Evolutionary conservation across 164 flowering plant species (phyloP).

Genomic region (Umbellularia californica): DNA sequence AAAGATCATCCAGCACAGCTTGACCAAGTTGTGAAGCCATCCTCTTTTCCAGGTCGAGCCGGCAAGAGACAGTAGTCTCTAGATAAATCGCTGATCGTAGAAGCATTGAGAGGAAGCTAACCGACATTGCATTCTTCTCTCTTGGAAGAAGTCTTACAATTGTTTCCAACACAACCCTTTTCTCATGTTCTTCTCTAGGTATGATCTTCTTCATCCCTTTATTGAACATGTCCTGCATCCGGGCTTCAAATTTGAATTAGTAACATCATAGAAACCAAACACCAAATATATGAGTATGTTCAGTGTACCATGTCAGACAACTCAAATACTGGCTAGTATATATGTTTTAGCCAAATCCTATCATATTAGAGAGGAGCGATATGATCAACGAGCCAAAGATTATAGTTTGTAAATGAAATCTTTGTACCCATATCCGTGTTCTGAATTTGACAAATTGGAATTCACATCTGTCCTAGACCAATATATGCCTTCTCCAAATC

Average conservation of each 20-base stretch:
- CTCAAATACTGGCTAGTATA: not conserved
- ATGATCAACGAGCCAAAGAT: not conserved
- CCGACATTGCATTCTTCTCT: conserved; percentile 72
- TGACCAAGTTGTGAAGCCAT: conserved; percentile 69
- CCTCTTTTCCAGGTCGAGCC: conserved; percentile 85
- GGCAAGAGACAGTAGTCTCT: conserved; percentile 82
- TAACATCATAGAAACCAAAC: not conserved
- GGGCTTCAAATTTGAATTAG: not conserved
- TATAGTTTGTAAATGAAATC: not conserved
- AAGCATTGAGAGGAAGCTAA: conserved; percentile 82
- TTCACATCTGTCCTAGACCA: not conserved
- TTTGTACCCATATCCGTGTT: too few species aligned
- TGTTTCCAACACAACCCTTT: conserved; percentile 78
- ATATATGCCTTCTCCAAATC: not conserved
- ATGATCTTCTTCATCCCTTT: conserved; percentile 73
- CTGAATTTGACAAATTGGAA: not conserved
- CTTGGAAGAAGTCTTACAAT: conserved; percentile 82
- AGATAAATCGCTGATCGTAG: conserved; percentile 74
- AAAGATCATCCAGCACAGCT: conserved; percentile 82
- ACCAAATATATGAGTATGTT: not conserved
- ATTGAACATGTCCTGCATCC: conserved; percentile 67
- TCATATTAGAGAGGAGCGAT: not conserved
- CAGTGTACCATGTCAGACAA: not conserved
- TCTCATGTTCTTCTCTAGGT: conserved; percentile 73
- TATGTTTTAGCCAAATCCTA: not conserved